Evolutionary conservation across 164 flowering plant species (phyloP).

Genomic region (Chloranthus sessilifolius): DNA sequence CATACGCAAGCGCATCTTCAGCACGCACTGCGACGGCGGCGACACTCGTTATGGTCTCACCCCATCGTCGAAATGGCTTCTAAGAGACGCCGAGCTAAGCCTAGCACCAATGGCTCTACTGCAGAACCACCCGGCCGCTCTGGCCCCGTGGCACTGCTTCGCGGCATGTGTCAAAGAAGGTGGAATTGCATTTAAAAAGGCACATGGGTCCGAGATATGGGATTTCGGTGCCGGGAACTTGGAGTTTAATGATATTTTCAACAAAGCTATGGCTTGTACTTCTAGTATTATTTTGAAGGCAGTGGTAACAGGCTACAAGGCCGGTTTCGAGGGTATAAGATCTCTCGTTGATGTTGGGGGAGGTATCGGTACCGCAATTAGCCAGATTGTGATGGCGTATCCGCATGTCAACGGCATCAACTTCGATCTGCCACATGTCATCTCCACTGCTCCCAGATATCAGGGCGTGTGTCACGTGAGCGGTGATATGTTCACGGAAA

Average conservation of each 20-base stretch:
- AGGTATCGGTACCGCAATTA: slow-evolving; percentile 27
- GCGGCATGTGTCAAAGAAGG: slow-evolving; percentile 2
- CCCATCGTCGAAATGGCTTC: slow-evolving; percentile 4
- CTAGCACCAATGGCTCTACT: slow-evolving; percentile 5
- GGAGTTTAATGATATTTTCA: neutral
- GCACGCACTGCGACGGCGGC: neutral
- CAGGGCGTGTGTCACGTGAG: slow-evolving; percentile 28
- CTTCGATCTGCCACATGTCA: slow-evolving; percentile 46
- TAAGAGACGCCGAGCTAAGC: slow-evolving; percentile 3
- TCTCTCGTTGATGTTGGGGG: slow-evolving; percentile 53
- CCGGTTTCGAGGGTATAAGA: slow-evolving; percentile 28
- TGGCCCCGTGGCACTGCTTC: slow-evolving; percentile 7
- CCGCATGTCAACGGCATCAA: slow-evolving; percentile 39
- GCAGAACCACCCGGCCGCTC: slow-evolving; percentile 8
- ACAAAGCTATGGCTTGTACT: slow-evolving; percentile 4
- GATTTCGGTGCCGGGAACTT: neutral
- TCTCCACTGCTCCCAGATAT: slow-evolving; percentile 31
- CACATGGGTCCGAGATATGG: slow-evolving; percentile 1
- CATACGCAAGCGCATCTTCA: slow-evolving; percentile 4
- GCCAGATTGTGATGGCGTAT: slow-evolving; percentile 29
- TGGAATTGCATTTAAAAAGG: slow-evolving; percentile 1
- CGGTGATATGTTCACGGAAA: slow-evolving; percentile 43
- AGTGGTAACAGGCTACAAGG: slow-evolving; percentile 21
- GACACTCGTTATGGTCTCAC: neutral
- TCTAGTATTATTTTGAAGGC: slow-evolving; percentile 19